phyloP scores from a whole-genome alignment of 169 alveolate genomes.

The Perkinsus olseni region DNA sequence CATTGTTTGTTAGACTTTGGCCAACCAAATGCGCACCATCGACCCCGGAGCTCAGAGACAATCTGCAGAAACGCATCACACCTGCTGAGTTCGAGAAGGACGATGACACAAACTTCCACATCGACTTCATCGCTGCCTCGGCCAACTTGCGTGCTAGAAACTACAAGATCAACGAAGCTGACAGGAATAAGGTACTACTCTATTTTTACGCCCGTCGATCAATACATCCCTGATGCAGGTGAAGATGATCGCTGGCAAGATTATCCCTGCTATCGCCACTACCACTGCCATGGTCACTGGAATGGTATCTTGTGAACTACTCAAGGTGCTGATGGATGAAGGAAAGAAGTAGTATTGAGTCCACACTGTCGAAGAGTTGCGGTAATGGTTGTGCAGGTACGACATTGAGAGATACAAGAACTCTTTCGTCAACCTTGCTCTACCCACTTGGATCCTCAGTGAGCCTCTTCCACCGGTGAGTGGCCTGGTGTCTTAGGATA shows the following conservation, averaged over 20 bases:
- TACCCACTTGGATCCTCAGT: conserved; percentile 78
- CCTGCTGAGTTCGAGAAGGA: conserved; percentile 97
- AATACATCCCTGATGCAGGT: conserved; percentile 54
- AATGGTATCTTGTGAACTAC: conserved; percentile 82
- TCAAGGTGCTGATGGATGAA: conserved; percentile 54
- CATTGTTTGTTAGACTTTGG: not conserved
- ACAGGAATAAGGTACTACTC: conserved; percentile 25
- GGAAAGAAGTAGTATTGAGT: conserved; percentile 16
- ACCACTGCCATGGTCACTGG: conserved; percentile 99
- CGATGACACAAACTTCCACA: conserved; percentile 94
- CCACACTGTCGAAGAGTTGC: too few species aligned
- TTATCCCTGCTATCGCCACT: conserved; percentile 99
- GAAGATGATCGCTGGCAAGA: conserved; percentile 97
- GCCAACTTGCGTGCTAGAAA: conserved; percentile 94
- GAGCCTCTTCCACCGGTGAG: conserved; percentile 77
- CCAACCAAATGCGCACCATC: conserved; percentile 7
- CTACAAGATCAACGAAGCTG: conserved; percentile 84
- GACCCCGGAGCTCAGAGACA: not conserved
- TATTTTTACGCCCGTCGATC: not conserved
- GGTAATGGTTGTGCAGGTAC: not conserved
- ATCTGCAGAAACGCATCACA: not conserved
- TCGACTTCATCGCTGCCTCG: conserved; percentile 91
- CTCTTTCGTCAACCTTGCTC: conserved; percentile 86
- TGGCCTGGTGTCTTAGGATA: not conserved
- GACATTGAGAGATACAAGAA: conserved; percentile 65